Percentiles rank a stretch among this genome's conserved stretches.
These are phyloP conservation scores for Fraxinus latifolia DNA, from an alignment of 305 asterid genomes.

Conservation along the genomic window DNA sequence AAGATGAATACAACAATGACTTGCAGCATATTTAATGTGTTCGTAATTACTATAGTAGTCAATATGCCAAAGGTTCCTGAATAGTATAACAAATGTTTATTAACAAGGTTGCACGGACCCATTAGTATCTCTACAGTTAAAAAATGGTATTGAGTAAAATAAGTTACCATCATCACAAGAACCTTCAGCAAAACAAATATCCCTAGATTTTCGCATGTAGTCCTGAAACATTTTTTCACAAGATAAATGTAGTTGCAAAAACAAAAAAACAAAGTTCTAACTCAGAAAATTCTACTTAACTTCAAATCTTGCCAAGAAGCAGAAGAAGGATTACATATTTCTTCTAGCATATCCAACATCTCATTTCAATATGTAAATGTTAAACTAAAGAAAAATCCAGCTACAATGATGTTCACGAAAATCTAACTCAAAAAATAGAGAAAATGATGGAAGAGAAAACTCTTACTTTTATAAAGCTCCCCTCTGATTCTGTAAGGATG, in stretches of 20 bases:
- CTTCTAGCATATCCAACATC: neutral
- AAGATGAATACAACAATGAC: conserved; percentile 22
- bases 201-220: too few relatives aligned
- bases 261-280: too few relatives aligned
- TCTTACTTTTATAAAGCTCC: conserved; percentile 65
- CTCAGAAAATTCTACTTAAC: too few relatives aligned
- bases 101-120: neutral
- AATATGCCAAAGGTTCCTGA: neutral
- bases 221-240: too few relatives aligned
- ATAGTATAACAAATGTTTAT: neutral
- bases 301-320: too few relatives aligned
- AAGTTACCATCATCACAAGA: too few relatives aligned
- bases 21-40: conserved; percentile 96
- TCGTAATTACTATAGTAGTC: conserved; percentile 25
- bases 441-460: conserved; percentile 14
- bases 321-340: too few relatives aligned
- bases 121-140: neutral
- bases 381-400: conserved; percentile 12
- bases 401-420: neutral
- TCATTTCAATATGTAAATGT: conserved; percentile 1
- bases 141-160: neutral
- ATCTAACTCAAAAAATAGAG: neutral
- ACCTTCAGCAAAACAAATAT: too few relatives aligned
- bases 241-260: too few relatives aligned
- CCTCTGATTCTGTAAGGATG: conserved; percentile 51